A percentile compares a stretch with the other conserved stretches of the same genome.
Conservation (phyloP, 495 filamentous ascomycete genomes). For the Xanthoparmelia taractica region DNA sequence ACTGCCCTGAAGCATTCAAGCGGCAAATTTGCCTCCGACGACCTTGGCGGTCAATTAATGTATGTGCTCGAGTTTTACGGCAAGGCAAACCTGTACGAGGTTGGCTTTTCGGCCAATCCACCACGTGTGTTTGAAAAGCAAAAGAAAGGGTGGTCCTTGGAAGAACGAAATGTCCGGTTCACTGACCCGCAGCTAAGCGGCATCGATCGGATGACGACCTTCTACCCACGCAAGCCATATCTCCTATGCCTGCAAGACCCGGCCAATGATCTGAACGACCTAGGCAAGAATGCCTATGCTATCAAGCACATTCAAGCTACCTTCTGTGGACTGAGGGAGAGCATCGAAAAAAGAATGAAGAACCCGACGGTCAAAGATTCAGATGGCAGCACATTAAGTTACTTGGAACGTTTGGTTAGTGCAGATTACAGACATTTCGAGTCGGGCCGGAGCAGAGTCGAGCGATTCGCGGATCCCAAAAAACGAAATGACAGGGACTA, state of each 20-base stretch:
- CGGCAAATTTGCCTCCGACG: conserved; percentile 20
- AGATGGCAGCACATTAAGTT: neutral
- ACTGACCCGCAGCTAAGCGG: conserved; percentile 11
- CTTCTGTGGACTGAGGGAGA: conserved; percentile 8
- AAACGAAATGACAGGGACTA: neutral
- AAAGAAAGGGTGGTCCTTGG: neutral
- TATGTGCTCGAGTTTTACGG: conserved; percentile 45
- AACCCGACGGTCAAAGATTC: too few species aligned
- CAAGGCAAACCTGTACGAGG: conserved; percentile 36
- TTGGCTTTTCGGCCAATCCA: conserved; percentile 47
- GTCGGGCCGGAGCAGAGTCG: neutral
- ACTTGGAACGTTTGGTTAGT: neutral
- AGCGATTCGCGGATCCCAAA: neutral
- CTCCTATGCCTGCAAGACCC: conserved; percentile 55
- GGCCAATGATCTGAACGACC: conserved; percentile 48
- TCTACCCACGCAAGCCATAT: conserved; percentile 29
- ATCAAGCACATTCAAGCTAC: conserved; percentile 39
- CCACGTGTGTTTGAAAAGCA: conserved; percentile 35
- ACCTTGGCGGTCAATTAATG: conserved; percentile 39
- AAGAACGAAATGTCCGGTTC: neutral
- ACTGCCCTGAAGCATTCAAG: conserved; percentile 38
- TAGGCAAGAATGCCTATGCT: conserved; percentile 38
- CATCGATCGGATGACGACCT: conserved; percentile 13
- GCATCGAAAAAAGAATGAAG: neutral
- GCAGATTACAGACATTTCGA: conserved; percentile 13